phyloP scores from a whole-genome alignment of 176 grass and related monocot species.

The Oryza brachyantha region DNA sequence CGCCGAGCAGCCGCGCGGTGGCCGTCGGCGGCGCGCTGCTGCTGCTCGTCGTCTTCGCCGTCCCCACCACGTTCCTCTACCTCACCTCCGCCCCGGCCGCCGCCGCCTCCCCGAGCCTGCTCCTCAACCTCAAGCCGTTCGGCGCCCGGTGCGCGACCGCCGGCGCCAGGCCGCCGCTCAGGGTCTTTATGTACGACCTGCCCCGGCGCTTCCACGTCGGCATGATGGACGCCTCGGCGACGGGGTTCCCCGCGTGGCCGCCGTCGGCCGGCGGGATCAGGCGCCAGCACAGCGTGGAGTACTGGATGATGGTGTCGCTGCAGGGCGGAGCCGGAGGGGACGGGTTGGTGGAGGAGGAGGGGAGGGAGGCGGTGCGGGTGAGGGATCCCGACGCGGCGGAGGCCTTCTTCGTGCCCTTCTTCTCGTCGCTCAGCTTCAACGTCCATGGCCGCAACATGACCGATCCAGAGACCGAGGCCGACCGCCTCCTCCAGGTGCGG shows the following conservation, averaged over 20 bases:
- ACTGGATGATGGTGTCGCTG: slow-evolving; percentile 97
- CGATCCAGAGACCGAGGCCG: slow-evolving; percentile 82
- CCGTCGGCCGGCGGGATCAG: slow-evolving; percentile 58
- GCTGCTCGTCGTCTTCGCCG: slow-evolving; percentile 50
- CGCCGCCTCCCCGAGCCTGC: slow-evolving; percentile 29
- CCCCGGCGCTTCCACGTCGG: slow-evolving; percentile 75
- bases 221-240: slow-evolving; percentile 35
- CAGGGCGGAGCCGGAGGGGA: background rate
- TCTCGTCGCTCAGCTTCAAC: slow-evolving; percentile 98
- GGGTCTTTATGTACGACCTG: slow-evolving; percentile 88
- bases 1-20: slow-evolving; percentile 41
- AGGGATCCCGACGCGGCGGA: slow-evolving; percentile 69
- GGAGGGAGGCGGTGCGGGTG: slow-evolving; percentile 73
- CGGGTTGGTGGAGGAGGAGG: slow-evolving; percentile 1
- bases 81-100: slow-evolving; percentile 45
- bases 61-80: slow-evolving; percentile 61
- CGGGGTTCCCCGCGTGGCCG: slow-evolving; percentile 66
- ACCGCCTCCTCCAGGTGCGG: slow-evolving; percentile 79
- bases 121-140: slow-evolving; percentile 46
- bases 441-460: slow-evolving; percentile 95
- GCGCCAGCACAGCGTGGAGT: slow-evolving; percentile 92
- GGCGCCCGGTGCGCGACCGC: slow-evolving; percentile 34
- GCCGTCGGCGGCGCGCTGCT: slow-evolving; percentile 35
- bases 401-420: slow-evolving; percentile 97
- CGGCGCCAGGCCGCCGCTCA: slow-evolving; percentile 36